phyloP scores from a whole-genome alignment of 176 grass and related monocot genomes.

The Stipa capillata region DNA sequence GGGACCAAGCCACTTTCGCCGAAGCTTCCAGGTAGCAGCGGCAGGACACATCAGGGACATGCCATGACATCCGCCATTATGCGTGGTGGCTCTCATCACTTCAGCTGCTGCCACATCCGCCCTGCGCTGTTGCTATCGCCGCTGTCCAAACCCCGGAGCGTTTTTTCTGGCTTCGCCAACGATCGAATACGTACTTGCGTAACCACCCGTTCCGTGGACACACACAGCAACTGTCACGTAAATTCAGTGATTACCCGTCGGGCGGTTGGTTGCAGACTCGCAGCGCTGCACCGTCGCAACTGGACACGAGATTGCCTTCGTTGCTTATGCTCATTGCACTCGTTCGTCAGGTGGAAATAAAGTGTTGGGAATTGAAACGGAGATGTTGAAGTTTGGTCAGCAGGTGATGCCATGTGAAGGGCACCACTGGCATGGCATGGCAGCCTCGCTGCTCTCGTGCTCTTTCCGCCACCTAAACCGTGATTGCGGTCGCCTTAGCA shows the following conservation, averaged over 20 bases:
- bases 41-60: not conserved
- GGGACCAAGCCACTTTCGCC: not conserved
- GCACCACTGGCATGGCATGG: not conserved
- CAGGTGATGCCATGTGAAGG: not conserved
- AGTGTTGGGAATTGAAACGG: too few species aligned
- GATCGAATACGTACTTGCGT: too few species aligned
- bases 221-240: too few species aligned
- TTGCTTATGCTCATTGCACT: too few species aligned
- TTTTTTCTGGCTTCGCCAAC: too few species aligned
- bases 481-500: not conserved
- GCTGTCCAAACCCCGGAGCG: not conserved
- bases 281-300: not conserved
- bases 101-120: not conserved
- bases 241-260: too few species aligned
- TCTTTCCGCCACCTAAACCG: not conserved
- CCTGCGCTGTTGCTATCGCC: not conserved
- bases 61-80: slow-evolving; percentile 6
- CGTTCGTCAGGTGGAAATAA: too few species aligned
- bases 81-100: not conserved
- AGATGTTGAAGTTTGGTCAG: not conserved
- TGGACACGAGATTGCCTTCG: too few species aligned
- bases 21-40: slow-evolving; percentile 39
- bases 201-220: too few species aligned
- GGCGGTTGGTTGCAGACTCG: too few species aligned
- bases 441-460: not conserved